Conservation (phyloP, 139 green algal genomes). For the Micromonas pusilla region DNA sequence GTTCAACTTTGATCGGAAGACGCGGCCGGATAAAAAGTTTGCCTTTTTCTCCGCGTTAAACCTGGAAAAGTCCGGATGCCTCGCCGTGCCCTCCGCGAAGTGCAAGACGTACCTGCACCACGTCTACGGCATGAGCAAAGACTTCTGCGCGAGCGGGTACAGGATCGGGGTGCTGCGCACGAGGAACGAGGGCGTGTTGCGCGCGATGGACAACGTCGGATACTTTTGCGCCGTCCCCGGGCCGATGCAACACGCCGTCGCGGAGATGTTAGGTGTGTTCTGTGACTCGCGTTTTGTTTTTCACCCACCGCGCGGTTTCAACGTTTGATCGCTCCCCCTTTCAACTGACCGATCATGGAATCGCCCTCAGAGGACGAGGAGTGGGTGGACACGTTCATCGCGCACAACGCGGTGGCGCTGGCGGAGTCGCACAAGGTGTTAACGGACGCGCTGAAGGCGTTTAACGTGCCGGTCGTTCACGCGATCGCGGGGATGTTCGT, state of each 20-base stretch:
- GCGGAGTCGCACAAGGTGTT: not conserved
- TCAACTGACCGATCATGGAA: too few species aligned
- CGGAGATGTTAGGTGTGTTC: constrained; percentile 1
- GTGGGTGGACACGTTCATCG: constrained; percentile 21
- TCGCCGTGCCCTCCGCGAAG: not conserved
- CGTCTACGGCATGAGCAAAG: constrained; percentile 36
- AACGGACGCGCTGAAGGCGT: not conserved
- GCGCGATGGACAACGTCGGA: constrained; percentile 18
- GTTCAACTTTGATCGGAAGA: constrained; percentile 8
- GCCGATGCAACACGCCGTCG: constrained; percentile 17
- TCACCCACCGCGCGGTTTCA: too few species aligned
- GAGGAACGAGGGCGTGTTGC: constrained; percentile 28
- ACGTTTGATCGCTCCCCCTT: too few species aligned
- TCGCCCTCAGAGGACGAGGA: constrained; percentile 27
- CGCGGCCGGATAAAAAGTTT: too few species aligned
- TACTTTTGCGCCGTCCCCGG: constrained; percentile 24
- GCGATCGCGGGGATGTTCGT: constrained; percentile 22
- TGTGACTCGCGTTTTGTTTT: too few species aligned
- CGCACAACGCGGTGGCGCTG: not conserved
- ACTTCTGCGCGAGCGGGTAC: constrained; percentile 38
- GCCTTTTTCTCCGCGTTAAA: too few species aligned
- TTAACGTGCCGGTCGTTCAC: not conserved
- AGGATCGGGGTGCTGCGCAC: constrained; percentile 36
- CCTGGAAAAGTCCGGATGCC: too few species aligned
- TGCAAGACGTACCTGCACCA: constrained; percentile 27